Evolutionary conservation across 371 early-diverging fungal genomes (phyloP), one percentile per base, ranked within the genome.

Genomic region (Circinella umbellata): DNA sequence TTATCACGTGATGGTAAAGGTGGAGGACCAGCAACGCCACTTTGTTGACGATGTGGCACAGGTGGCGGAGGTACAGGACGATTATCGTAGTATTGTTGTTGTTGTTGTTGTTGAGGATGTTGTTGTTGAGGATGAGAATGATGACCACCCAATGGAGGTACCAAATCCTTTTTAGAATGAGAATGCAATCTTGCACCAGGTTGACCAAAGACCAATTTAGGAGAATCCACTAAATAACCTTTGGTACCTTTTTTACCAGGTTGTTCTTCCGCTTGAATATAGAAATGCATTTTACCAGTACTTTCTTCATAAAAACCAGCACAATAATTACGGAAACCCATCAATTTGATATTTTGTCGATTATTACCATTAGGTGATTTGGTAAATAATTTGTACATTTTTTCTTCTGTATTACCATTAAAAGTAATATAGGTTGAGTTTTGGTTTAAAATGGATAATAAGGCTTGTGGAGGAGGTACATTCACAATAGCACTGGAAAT

Each of bases 401-500:
- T 73, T 49, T 83, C 83, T 63, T 79, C 78, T 0, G 74, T 66
- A 65, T 80, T 77, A 39, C 64, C 71, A 34, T 79, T 73, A 66
- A 83, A 80, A 1, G 77, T 74, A 36, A 74, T 63, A 13, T 69
- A 73, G 0, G 76, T 63, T 10, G 80, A 77, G 61, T 76, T 78
- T 64, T 79, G 83, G 53, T 80, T 77, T 42, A 83, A 59, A 4
- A 80, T 69, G 5, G 78, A 68, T 66, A 83, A 65, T 17, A 83
- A 54, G 4, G 77, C 76, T 67, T 77, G 79, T 37, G 83, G 83
- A 10, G 83, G 83, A 18, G 83, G 83, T 10, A 76, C 70, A 62
- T 94, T 93, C 62, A 91, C 90, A 63, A 94, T 92, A 10, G 92
- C 94, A 37, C 92, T 92, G 4, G 92, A 92, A 48, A 92, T 81